Base-by-base conservation (phyloP, 140 eudicot genomes). In the Oenanthe javanica region DNA sequence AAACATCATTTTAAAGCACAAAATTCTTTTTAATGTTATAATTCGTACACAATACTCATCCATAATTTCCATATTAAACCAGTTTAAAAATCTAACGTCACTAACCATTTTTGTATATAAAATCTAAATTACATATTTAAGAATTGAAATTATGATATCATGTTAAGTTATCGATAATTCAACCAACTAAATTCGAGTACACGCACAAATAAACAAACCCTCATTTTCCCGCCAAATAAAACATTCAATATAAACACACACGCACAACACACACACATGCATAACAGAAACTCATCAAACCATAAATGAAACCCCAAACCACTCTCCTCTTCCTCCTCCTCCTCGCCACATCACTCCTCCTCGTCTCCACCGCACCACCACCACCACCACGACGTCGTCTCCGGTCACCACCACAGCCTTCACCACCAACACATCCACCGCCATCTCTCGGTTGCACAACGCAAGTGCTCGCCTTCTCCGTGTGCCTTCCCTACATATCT, bases 401-500 rank as follows among this genome's bases (percentile, higher is more conserved):
- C 11, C n/a, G 21, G 23, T 64, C 71, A 51, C 75, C 79, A 15
- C 75, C 51, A 77, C 43, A 4, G 38, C 72, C 21, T 67, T 84
- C 87, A 55, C 72, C 77, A 1, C 51, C 91, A 2, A 86, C 87
- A 43, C 49, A 80, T 14, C 59, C 45, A 42, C 46, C 46, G 46
- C 57, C 70, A 61, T 45, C 89, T 0, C 79, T 77, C 10, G 82
- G 89, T 38, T 93, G 97, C 81, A 80, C 94, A 23, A 91, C 87
- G 86, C 81, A 87, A 31, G 89, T 91, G 48, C 84, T 89, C 82
- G 73, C 85, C 10, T 88, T 93, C 85, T 89, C 98, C 3, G 81
- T 85, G 10, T 93, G 98, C 76, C 95, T 91, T 40, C 91, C 97
- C 2, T 91, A 80, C 93, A 82, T 91, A 46, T 85, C 95, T 36